These are phyloP conservation scores for Glebionis coronaria DNA, from an alignment of 129 eudicot genomes.

Conservation along the genomic window DNA sequence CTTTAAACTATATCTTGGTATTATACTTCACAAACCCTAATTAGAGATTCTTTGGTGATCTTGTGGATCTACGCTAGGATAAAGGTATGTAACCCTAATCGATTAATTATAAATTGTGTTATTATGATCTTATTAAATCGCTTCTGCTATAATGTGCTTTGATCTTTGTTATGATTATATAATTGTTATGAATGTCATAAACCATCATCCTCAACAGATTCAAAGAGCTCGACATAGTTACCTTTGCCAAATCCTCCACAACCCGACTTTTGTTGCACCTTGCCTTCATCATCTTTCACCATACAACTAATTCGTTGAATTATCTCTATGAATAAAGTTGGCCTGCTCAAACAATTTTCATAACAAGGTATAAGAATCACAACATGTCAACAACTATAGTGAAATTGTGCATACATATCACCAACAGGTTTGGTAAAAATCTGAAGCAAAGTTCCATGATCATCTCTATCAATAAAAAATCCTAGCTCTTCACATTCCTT, in stretches of 20 bases:
- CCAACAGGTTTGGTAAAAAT: constrained; percentile 95
- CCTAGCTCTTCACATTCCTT: constrained; percentile 90
- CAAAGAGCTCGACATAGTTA: constrained; percentile 86
- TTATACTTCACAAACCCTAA: too few relatives aligned
- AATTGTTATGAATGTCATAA: too few relatives aligned
- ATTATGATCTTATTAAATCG: too few relatives aligned
- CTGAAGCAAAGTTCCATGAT: constrained; percentile 93
- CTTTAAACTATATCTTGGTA: too few relatives aligned
- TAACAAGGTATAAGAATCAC: constrained; percentile 4
- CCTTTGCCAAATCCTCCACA: constrained; percentile 99
- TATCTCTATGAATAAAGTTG: constrained; percentile 84
- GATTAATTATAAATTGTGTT: too few relatives aligned
- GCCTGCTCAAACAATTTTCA: constrained; percentile 50
- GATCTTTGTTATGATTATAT: too few relatives aligned
- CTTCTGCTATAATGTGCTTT: too few relatives aligned
- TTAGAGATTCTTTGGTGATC: too few relatives aligned
- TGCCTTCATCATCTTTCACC: constrained; percentile 70
- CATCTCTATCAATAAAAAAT: constrained; percentile 89
- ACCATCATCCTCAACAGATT: too few relatives aligned
- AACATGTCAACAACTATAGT: background rate
- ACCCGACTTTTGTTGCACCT: constrained; percentile 76
- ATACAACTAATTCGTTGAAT: constrained; percentile 93
- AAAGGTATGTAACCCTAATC: too few relatives aligned
- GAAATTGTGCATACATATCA: constrained; percentile 54
- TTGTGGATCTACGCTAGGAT: too few relatives aligned